Conservation (phyloP, 2,329 filamentous ascomycete genomes). For the Blastomyces gilchristii region DNA sequence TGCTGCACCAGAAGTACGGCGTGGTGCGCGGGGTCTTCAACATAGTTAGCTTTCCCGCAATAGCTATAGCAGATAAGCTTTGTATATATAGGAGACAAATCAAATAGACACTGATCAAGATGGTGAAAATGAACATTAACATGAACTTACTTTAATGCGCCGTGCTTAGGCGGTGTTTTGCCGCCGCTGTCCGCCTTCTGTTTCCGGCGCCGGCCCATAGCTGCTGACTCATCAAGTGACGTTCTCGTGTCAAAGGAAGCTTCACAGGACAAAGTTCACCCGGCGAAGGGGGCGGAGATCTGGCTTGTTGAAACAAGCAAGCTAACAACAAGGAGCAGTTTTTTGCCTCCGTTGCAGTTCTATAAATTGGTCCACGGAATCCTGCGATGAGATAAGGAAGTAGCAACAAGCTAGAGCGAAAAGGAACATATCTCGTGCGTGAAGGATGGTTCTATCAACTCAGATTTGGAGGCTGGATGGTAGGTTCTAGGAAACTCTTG, state of each 20-base stretch:
- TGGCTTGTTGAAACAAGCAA: slow-evolving; percentile 8
- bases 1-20: slow-evolving; percentile 22
- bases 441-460: slow-evolving; percentile 73
- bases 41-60: neutral
- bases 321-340: neutral
- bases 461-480: slow-evolving; percentile 91
- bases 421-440: neutral
- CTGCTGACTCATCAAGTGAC: slow-evolving; percentile 6
- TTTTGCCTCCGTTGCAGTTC: neutral
- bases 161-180: neutral
- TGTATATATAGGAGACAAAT: neutral
- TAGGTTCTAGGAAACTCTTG: slow-evolving; percentile 31
- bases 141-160: neutral
- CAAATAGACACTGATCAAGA: neutral
- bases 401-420: slow-evolving; percentile 1
- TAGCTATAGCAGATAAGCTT: neutral
- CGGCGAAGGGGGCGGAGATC: slow-evolving; percentile 5
- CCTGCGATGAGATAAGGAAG: neutral
- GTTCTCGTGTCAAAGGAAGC: slow-evolving; percentile 5
- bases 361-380: neutral
- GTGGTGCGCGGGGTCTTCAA: slow-evolving; percentile 18
- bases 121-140: neutral
- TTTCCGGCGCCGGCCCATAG: slow-evolving; percentile 22
- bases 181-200: slow-evolving; percentile 13
- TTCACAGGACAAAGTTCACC: neutral